A percentile compares a stretch with the other conserved stretches of the same genome.
Conservation (phyloP, 208 protist species). For the Trichomonas tenax region DNA sequence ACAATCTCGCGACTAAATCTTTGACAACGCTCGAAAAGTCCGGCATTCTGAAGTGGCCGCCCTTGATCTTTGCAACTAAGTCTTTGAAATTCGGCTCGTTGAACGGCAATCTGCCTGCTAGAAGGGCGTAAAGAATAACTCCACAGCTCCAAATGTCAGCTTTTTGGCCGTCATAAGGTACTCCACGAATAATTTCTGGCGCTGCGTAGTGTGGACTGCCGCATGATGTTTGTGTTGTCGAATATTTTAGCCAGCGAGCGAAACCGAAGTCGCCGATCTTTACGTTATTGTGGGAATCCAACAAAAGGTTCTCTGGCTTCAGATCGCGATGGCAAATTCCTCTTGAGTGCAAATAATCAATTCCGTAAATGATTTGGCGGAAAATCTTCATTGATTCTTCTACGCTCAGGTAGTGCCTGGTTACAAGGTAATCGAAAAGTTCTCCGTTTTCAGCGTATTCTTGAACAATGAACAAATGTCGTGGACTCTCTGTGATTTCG, state of each 20-base stretch:
- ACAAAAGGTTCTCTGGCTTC: background rate
- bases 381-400: background rate
- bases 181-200: constrained; percentile 15
- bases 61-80: background rate
- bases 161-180: background rate
- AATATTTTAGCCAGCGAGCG: constrained; percentile 16
- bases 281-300: background rate
- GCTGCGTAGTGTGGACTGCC: constrained; percentile 27
- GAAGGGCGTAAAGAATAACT: constrained; percentile 27
- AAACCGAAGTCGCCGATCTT: constrained; percentile 30
- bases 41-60: background rate
- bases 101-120: background rate
- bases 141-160: constrained; percentile 29
- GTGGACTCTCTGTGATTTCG: background rate
- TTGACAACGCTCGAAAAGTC: background rate
- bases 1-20: background rate
- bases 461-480: background rate
- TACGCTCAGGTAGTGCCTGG: background rate
- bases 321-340: background rate
- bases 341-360: background rate
- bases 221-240: constrained; percentile 5
- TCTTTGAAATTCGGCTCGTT: background rate
- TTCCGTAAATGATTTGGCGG: background rate
- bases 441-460: constrained; percentile 19
- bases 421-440: background rate